Evolutionary conservation across 148 eudicot genomes (phyloP).

Genomic region (Polygonum maritimum): DNA sequence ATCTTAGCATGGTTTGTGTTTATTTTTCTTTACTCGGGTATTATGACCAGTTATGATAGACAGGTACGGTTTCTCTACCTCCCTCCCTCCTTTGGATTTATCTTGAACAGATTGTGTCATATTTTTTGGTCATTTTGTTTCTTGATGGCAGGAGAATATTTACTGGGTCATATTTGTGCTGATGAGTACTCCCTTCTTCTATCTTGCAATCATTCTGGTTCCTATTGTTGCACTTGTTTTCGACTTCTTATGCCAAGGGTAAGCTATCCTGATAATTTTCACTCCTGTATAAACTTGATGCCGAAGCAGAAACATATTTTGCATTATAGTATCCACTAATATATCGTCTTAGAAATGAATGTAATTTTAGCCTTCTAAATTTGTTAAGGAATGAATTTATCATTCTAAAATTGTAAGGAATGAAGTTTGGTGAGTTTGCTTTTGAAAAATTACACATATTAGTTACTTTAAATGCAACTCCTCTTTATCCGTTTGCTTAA

Average conservation of each 20-base stretch:
- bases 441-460: no score
- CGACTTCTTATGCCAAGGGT: slow-evolving; percentile 87
- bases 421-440: no score
- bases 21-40: slow-evolving; percentile 62
- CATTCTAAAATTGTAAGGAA: no score
- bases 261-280: slow-evolving; percentile 16
- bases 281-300: neutral
- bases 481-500: no score
- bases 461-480: no score
- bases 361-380: neutral
- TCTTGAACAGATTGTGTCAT: slow-evolving; percentile 7
- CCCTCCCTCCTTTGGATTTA: neutral
- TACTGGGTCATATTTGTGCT: slow-evolving; percentile 58
- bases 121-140: slow-evolving; percentile 8
- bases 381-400: no score
- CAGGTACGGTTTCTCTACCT: slow-evolving; percentile 30
- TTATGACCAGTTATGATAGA: slow-evolving; percentile 40
- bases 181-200: slow-evolving; percentile 81
- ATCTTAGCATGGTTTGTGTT: slow-evolving; percentile 74
- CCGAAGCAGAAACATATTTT: neutral
- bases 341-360: no score
- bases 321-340: no score
- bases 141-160: slow-evolving; percentile 48
- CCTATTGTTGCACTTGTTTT: slow-evolving; percentile 72
- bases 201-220: slow-evolving; percentile 65